Evolutionary conservation across 1,284 basidiomycete species (phyloP), one percentile per base, ranked within the genome.

Genomic region (Heterobasidion irregulare): DNA sequence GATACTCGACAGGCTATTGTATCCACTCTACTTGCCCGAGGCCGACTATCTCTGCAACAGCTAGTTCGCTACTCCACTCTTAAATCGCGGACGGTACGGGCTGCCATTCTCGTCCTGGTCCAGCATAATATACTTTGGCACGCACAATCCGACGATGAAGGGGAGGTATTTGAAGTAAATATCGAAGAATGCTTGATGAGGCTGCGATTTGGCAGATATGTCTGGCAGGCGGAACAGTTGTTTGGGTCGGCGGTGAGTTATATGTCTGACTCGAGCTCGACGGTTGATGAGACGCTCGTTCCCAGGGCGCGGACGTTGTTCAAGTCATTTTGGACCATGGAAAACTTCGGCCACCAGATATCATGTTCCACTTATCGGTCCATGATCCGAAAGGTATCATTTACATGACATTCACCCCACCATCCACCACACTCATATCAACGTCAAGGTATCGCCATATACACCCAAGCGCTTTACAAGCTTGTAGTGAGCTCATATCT

Each of bases 91-190:
- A 82, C 80, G 1, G 78, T 89, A 33, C 83, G 89, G 53, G 86
- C 87, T 18, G 78, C 86, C 33, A 75, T 98, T 50, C 73, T 98
- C 55, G 82, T 89, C 52, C 82, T 99, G 53, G 80, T 95, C 26
- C 95, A 98, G 70, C 95, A 99, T 69, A 94, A 95, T 68, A 73
- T 98, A 53, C 78, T 95, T 44, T 92, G 91, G 81, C 87, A 94
- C 65, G 84, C 89, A 2, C 79, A 80, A 49, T 80, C 79, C 5
- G 82, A 84, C 38, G 83, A 84, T n/a, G 89, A 86, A 49, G 80
- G 79, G 7, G 90, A 92, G 63, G 78, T 89, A 54, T 77, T 92
- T 46, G 89, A 92, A 64, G 72, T 92, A 57, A 91, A 92, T 64
- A 74, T 83, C 13, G 79, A 86, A 54, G 91, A 93, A 65, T 94